A percentile compares a stretch with the other conserved stretches of the same genome.
Conservation (phyloP, 805 yeast genomes). For the Suhomyces pyralidae region DNA sequence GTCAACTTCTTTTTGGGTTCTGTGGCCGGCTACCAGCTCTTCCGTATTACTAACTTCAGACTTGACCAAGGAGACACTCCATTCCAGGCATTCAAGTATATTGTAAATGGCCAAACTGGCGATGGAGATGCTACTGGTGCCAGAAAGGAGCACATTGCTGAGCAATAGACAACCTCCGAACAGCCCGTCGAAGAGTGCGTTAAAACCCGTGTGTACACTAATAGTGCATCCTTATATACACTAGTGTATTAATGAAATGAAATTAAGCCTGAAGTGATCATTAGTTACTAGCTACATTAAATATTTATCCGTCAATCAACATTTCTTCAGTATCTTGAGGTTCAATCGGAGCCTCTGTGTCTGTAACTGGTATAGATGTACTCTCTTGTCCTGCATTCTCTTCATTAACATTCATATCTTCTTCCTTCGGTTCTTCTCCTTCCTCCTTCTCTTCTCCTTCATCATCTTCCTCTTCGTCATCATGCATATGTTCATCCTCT, state of each 20-base stretch:
- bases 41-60: constrained; percentile 71
- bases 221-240: too few relatives aligned
- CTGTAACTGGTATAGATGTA: neutral
- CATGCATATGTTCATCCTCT: constrained; percentile 14
- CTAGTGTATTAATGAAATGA: neutral
- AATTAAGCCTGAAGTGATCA: too few relatives aligned
- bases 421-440: constrained; percentile 2
- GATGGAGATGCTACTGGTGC: constrained; percentile 1
- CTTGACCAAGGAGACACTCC: constrained; percentile 58
- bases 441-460: constrained; percentile 2
- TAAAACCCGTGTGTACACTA: too few relatives aligned
- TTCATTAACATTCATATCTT: neutral
- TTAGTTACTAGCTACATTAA: neutral
- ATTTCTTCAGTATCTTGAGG: constrained; percentile 6
- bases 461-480: constrained; percentile 8
- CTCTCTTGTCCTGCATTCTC: neutral
- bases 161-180: neutral
- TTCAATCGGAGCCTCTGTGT: neutral
- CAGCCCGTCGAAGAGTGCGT: too few relatives aligned
- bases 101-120: constrained; percentile 46
- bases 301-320: constrained; percentile 7
- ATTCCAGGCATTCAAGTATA: constrained; percentile 54
- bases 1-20: constrained; percentile 91
- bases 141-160: constrained; percentile 3
- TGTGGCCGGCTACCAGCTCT: constrained; percentile 83